Conservation (phyloP, 129 eudicot species). For the Helianthus tuberosus region DNA sequence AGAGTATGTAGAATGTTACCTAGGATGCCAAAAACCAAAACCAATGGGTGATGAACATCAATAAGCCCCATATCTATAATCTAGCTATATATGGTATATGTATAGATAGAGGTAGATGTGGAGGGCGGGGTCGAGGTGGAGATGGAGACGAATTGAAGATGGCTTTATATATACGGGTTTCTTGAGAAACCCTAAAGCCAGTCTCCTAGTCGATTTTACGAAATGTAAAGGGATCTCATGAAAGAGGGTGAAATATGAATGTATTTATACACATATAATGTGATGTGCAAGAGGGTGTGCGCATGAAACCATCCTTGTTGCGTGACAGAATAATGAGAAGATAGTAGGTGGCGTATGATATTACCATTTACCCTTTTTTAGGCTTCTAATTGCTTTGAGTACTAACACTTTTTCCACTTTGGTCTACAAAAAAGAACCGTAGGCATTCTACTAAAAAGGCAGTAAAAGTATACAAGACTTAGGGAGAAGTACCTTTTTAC, state of each 20-base stretch:
- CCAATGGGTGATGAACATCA: constrained; percentile 55
- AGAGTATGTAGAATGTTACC: constrained; percentile 40
- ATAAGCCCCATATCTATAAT: constrained; percentile 54
- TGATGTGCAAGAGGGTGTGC: constrained; percentile 18
- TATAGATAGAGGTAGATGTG: not conserved
- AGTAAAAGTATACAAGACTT: not conserved
- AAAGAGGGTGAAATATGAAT: constrained; percentile 1
- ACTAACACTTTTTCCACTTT: constrained; percentile 2
- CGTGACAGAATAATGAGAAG: constrained; percentile 53
- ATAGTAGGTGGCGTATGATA: constrained; percentile 62
- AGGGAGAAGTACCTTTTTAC: too few relatives aligned
- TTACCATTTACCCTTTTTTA: constrained; percentile 42
- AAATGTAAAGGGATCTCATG: constrained; percentile 24
- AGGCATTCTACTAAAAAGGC: constrained; percentile 3
- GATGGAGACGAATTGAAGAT: constrained; percentile 21
- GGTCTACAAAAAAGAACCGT: constrained; percentile 8
- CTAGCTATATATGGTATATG: constrained; percentile 1
- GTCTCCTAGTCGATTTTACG: constrained; percentile 1
- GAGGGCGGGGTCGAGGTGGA: not conserved
- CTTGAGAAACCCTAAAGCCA: constrained; percentile 20
- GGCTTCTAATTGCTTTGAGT: not conserved
- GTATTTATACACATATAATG: constrained; percentile 36
- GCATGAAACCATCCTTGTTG: constrained; percentile 50
- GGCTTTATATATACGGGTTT: constrained; percentile 28
- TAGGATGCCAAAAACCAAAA: constrained; percentile 60